Evolutionary conservation across 257 asterid genomes (phyloP).

Genomic region (Solanum chilense): DNA sequence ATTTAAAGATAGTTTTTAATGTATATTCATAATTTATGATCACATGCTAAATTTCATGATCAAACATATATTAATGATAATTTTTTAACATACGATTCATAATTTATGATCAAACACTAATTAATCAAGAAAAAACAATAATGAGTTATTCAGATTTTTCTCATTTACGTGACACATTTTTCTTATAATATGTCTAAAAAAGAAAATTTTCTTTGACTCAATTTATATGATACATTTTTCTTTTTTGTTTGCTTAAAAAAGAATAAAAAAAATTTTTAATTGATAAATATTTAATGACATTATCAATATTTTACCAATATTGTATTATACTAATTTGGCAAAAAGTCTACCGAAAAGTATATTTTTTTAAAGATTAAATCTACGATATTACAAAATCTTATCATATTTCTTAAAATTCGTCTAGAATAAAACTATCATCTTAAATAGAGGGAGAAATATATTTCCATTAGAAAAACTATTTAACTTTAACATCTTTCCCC

Average conservation of each 20-base stretch:
- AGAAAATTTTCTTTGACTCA: neutral
- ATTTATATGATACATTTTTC: neutral
- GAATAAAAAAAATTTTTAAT: accelerated
- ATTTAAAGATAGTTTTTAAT: too few species aligned
- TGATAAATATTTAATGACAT: too few species aligned
- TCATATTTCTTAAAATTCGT: neutral
- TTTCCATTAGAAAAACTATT: neutral
- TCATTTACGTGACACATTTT: accelerated
- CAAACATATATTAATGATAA: neutral
- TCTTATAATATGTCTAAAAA: too few species aligned
- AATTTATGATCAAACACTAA: neutral
- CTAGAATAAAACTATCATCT: too few species aligned
- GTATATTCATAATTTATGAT: neutral
- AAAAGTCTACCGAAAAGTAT: neutral
- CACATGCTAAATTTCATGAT: neutral
- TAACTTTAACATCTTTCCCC: neutral
- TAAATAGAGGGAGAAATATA: neutral
- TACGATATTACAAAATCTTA: too few species aligned
- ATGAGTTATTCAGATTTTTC: neutral
- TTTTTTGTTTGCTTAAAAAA: neutral
- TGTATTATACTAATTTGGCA: neutral
- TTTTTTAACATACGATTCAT: neutral
- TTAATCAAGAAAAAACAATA: neutral
- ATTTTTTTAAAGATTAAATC: too few species aligned
- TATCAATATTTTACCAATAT: neutral